Evolutionary conservation across 1,284 basidiomycete genomes (phyloP).

Genomic region (Farysia itapuensis): DNA sequence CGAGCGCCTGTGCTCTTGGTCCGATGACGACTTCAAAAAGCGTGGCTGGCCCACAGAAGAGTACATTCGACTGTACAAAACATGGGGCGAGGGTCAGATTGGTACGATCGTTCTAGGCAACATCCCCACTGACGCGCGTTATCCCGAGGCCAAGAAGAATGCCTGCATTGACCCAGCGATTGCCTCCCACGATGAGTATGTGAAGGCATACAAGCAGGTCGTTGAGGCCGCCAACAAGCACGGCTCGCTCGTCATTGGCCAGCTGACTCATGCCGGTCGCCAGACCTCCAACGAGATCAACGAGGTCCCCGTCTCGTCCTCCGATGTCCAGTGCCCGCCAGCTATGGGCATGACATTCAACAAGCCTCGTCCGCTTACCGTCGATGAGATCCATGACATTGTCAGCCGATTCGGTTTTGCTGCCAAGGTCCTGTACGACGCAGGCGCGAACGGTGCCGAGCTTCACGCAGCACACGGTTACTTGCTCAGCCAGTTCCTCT

Average conservation of each 20-base stretch:
- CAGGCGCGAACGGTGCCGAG: slow-evolving; percentile 86
- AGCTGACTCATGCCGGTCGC: slow-evolving; percentile 63
- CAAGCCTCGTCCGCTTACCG: slow-evolving; percentile 64
- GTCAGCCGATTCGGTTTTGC: slow-evolving; percentile 72
- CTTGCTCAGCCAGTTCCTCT: slow-evolving; percentile 81
- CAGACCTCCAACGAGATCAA: slow-evolving; percentile 50
- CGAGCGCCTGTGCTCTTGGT: slow-evolving; percentile 50
- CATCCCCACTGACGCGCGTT: slow-evolving; percentile 38
- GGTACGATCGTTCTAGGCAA: slow-evolving; percentile 51
- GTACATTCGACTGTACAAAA: slow-evolving; percentile 50
- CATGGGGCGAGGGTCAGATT: slow-evolving; percentile 49
- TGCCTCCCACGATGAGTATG: slow-evolving; percentile 34
- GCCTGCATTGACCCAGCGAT: slow-evolving; percentile 44
- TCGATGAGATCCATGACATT: slow-evolving; percentile 68
- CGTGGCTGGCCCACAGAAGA: slow-evolving; percentile 47
- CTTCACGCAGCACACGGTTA: slow-evolving; percentile 86
- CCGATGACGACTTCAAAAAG: slow-evolving; percentile 43
- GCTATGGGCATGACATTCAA: slow-evolving; percentile 52
- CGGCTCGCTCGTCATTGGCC: slow-evolving; percentile 62
- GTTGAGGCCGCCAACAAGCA: slow-evolving; percentile 61
- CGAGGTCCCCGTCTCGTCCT: slow-evolving; percentile 40
- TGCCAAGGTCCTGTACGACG: slow-evolving; percentile 69
- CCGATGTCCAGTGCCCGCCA: slow-evolving; percentile 47
- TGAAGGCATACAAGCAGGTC: slow-evolving; percentile 43
- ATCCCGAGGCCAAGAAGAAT: slow-evolving; percentile 40